Percentiles rank a stretch among this genome's conserved stretches.
Evolutionary conservation across 495 filamentous ascomycete species (phyloP).

Genomic region (Entonaema liquescens): DNA sequence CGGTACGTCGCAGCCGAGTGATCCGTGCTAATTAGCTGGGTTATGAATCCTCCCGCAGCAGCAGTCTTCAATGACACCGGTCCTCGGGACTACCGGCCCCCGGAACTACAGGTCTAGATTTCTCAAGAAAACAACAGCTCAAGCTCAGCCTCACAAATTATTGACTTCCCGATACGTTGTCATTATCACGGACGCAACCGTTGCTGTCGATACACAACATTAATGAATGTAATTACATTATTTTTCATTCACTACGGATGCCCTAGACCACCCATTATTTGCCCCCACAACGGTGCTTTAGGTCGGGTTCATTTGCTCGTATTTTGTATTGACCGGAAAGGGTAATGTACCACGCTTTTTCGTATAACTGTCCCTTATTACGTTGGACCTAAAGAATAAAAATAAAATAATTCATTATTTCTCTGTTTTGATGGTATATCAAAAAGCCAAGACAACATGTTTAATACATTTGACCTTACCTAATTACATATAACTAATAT

Average conservation of each 20-base stretch:
- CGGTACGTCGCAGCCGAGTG: neutral
- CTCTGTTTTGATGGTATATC: neutral
- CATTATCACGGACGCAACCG: neutral
- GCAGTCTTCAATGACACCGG: neutral
- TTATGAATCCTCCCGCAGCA: neutral
- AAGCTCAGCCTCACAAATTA: neutral
- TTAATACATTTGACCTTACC: too few species aligned
- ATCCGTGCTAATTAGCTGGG: neutral
- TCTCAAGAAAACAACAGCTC: neutral
- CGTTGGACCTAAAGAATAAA: neutral
- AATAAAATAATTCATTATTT: neutral
- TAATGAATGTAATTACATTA: too few species aligned
- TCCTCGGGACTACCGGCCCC: neutral
- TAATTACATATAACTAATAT: too few species aligned
- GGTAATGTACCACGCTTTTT: neutral
- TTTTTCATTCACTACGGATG: neutral
- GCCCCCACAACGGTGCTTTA: too few species aligned
- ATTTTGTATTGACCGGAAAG: too few species aligned
- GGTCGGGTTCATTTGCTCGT: too few species aligned
- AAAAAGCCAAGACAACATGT: neutral
- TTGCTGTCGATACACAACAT: neutral
- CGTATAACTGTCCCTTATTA: neutral
- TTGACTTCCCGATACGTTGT: neutral
- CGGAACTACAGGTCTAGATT: neutral
- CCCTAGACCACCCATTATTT: too few species aligned